phyloP scores from a whole-genome alignment of 768 basidiomycete genomes.

The Tricholoma flavovirens region DNA sequence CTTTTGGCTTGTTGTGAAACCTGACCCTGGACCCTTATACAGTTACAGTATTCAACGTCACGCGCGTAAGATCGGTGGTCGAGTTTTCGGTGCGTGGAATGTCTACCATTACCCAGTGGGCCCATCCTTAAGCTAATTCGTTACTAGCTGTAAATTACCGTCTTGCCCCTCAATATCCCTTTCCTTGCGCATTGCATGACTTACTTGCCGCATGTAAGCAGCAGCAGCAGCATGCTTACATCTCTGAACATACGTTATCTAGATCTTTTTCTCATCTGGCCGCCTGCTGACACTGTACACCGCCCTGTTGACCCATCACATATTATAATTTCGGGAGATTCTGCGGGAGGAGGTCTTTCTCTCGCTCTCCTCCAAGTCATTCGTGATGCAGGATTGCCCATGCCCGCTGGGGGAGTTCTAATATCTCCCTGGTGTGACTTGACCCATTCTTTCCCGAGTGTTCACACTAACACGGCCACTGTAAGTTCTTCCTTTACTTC shows the following conservation, averaged over 20 bases:
- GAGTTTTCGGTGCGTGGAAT: conserved; percentile 62
- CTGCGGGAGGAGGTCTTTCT: conserved; percentile 86
- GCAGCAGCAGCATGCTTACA: not conserved
- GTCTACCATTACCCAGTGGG: not conserved
- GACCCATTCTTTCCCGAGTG: conserved; percentile 93
- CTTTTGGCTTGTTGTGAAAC: not conserved
- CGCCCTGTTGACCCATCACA: conserved; percentile 71
- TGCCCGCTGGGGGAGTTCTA: conserved; percentile 82
- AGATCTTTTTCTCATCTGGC: conserved; percentile 89
- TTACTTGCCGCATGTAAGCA: conserved; percentile 75
- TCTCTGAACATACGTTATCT: not conserved
- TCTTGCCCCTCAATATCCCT: conserved; percentile 95
- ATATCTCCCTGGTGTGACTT: conserved; percentile 91
- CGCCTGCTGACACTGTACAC: conserved; percentile 76
- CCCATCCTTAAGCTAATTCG: conserved; percentile 12
- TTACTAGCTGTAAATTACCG: conserved; percentile 75
- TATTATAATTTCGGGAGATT: conserved; percentile 86
- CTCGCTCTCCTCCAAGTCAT: conserved; percentile 83
- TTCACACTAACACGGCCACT: conserved; percentile 78
- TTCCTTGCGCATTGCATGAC: conserved; percentile 91
- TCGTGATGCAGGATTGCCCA: conserved; percentile 75
- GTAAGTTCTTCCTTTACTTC: conserved; percentile 33
- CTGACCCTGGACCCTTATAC: conserved; percentile 4
- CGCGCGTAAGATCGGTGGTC: conserved; percentile 89
- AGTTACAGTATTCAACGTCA: conserved; percentile 76